A percentile compares a stretch with the other conserved stretches of the same genome.
Conservation (phyloP, 306 rosid genomes). For the Biancaea sappan region DNA sequence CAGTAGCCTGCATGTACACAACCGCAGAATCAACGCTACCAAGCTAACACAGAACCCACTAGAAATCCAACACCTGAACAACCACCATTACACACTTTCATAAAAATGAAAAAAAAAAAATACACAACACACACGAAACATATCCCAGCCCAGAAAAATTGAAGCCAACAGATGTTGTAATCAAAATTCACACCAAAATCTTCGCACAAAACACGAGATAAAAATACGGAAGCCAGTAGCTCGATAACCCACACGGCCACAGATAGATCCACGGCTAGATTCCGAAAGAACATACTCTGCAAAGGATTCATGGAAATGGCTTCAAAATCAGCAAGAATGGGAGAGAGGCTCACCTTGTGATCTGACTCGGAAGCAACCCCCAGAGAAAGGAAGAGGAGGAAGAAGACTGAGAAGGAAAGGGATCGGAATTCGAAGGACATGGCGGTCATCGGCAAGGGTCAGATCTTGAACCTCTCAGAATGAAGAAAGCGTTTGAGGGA, state of each 20-base stretch:
- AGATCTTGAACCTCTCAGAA: slow-evolving; percentile 51
- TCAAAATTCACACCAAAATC: slow-evolving; percentile 3
- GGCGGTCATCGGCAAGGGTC: slow-evolving; percentile 47
- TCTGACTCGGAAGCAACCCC: slow-evolving; percentile 80
- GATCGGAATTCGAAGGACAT: slow-evolving; percentile 76
- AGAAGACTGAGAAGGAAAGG: slow-evolving; percentile 15
- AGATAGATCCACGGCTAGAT: slow-evolving; percentile 61
- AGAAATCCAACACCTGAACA: slow-evolving; percentile 39
- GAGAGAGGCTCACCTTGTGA: slow-evolving; percentile 72
- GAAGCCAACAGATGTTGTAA: not conserved
- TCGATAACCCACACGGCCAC: not conserved
- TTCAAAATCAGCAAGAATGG: not conserved
- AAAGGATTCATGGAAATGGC: not conserved
- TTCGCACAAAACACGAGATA: not conserved
- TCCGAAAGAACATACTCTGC: not conserved
- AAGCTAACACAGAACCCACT: not conserved
- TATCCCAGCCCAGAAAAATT: not conserved
- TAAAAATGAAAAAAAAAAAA: not conserved
- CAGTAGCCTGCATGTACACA: not conserved
- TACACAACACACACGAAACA: not conserved
- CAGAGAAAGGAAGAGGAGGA: slow-evolving; percentile 37
- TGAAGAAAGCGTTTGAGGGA: not conserved
- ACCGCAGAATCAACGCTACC: not conserved
- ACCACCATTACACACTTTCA: not conserved
- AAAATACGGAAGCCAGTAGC: slow-evolving; percentile 10